A percentile compares a stretch with the other conserved stretches of the same genome.
phyloP scores from a whole-genome alignment of 1,284 basidiomycete genomes.

The Marasmius fiardii region DNA sequence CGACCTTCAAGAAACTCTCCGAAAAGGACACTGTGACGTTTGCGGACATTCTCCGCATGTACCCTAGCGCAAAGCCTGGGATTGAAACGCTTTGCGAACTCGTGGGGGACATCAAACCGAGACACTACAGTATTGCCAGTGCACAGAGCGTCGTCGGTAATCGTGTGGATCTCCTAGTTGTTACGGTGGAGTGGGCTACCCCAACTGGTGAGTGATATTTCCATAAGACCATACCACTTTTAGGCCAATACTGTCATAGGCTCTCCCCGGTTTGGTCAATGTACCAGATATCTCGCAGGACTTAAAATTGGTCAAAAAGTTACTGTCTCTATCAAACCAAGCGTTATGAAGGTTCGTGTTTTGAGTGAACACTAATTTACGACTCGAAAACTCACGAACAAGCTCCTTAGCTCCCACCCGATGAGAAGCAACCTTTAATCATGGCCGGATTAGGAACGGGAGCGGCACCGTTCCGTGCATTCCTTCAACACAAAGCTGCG shows the following conservation, averaged over 20 bases:
- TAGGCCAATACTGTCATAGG: slow-evolving; percentile 40
- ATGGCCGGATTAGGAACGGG: slow-evolving; percentile 99
- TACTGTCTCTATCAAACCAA: slow-evolving; percentile 97
- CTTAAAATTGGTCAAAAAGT: slow-evolving; percentile 89
- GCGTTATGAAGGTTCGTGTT: slow-evolving; percentile 91
- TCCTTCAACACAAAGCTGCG: slow-evolving; percentile 92
- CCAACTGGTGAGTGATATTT: slow-evolving; percentile 62
- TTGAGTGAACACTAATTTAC: neutral
- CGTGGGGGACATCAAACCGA: slow-evolving; percentile 92
- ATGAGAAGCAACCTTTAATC: slow-evolving; percentile 88
- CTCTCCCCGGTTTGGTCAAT: slow-evolving; percentile 85
- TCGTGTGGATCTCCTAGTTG: slow-evolving; percentile 91
- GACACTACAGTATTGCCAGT: slow-evolving; percentile 98
- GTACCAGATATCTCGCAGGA: slow-evolving; percentile 90
- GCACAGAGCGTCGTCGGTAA: slow-evolving; percentile 94
- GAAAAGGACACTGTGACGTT: slow-evolving; percentile 97
- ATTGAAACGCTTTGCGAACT: slow-evolving; percentile 86
- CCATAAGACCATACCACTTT: slow-evolving; percentile 2
- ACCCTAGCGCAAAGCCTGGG: slow-evolving; percentile 76
- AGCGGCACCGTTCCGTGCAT: slow-evolving; percentile 97
- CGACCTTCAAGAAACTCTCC: slow-evolving; percentile 93
- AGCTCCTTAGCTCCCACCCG: slow-evolving; percentile 70
- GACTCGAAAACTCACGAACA: neutral
- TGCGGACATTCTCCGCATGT: slow-evolving; percentile 82
- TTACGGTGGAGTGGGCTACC: slow-evolving; percentile 93